Conservation (phyloP, 1,139 yeast genomes). For the Trichomonascaceae sp. region DNA sequence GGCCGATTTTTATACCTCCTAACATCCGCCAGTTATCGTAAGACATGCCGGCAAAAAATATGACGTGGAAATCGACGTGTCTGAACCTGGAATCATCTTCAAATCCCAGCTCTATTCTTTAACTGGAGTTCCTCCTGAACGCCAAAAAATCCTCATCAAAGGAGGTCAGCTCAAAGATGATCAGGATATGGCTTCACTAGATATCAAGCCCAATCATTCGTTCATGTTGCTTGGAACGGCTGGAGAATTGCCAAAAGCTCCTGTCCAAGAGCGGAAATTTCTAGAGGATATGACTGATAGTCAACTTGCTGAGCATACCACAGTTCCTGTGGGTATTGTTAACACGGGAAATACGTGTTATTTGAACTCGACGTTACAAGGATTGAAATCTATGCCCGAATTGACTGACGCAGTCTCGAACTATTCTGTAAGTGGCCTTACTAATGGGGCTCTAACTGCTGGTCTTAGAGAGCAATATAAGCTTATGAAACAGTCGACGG, state of each 20-base stretch:
- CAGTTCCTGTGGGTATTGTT: constrained; percentile 67
- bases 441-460: constrained; percentile 19
- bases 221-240: constrained; percentile 94
- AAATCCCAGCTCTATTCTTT: constrained; percentile 63
- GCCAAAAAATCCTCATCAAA: constrained; percentile 85
- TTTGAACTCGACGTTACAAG: constrained; percentile 83
- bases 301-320: constrained; percentile 34
- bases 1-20: background rate
- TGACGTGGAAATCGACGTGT: constrained; percentile 54
- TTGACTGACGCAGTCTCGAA: constrained; percentile 33
- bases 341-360: constrained; percentile 96
- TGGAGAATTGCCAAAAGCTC: constrained; percentile 59
- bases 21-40: constrained; percentile 34
- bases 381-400: constrained; percentile 63
- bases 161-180: constrained; percentile 84
- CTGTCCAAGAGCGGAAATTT: constrained; percentile 51
- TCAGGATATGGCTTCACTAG: constrained; percentile 43
- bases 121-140: constrained; percentile 76
- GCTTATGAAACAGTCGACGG: constrained; percentile 29
- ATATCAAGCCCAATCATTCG: constrained; percentile 58
- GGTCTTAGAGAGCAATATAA: constrained; percentile 30
- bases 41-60: constrained; percentile 83
- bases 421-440: constrained; percentile 16
- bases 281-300: constrained; percentile 60
- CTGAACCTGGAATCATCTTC: constrained; percentile 53